These are phyloP conservation scores for Falciphora oryzae DNA, from an alignment of 2,329 filamentous ascomycete genomes.

Conservation along the genomic window DNA sequence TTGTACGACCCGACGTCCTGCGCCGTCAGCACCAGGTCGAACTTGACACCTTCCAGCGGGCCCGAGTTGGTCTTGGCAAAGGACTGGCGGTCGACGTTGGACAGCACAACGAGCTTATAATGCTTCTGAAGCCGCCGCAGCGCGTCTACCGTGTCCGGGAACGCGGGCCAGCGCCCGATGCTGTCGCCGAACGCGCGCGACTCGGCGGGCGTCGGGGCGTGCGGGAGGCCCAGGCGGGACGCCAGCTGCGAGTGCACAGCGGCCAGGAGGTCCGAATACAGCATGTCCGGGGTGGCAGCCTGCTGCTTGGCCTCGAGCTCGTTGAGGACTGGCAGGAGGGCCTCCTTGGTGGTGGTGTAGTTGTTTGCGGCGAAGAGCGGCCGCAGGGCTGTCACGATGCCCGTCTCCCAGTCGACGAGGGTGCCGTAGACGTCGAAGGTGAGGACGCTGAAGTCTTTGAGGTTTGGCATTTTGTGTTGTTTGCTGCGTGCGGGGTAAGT, in stretches of 20 bases:
- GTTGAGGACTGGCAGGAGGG: constrained; percentile 32
- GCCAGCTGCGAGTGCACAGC: constrained; percentile 41
- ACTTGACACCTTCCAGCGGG: constrained; percentile 40
- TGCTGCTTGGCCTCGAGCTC: constrained; percentile 45
- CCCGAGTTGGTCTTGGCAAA: constrained; percentile 25
- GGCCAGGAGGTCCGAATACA: constrained; percentile 55
- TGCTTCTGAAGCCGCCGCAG: constrained; percentile 40
- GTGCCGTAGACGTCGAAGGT: constrained; percentile 79
- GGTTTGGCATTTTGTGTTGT: background rate
- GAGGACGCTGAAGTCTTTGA: constrained; percentile 35
- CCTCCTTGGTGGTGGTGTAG: background rate
- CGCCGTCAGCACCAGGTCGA: constrained; percentile 64
- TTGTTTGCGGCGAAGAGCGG: constrained; percentile 34
- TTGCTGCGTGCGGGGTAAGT: no score
- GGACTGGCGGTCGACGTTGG: constrained; percentile 49
- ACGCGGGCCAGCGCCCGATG: constrained; percentile 50
- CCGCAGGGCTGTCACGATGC: constrained; percentile 49
- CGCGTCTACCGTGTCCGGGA: constrained; percentile 50
- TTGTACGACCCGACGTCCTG: constrained; percentile 69
- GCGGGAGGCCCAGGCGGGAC: constrained; percentile 30
- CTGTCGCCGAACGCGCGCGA: constrained; percentile 43
- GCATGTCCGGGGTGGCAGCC: constrained; percentile 45
- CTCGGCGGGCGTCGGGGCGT: constrained; percentile 28
- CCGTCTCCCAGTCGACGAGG: constrained; percentile 71
- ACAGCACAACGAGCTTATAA: constrained; percentile 56